Percentiles rank a stretch among this genome's conserved stretches.
Conservation (phyloP, 345 rosid genomes). For the Erysimum cheiranthoides region DNA sequence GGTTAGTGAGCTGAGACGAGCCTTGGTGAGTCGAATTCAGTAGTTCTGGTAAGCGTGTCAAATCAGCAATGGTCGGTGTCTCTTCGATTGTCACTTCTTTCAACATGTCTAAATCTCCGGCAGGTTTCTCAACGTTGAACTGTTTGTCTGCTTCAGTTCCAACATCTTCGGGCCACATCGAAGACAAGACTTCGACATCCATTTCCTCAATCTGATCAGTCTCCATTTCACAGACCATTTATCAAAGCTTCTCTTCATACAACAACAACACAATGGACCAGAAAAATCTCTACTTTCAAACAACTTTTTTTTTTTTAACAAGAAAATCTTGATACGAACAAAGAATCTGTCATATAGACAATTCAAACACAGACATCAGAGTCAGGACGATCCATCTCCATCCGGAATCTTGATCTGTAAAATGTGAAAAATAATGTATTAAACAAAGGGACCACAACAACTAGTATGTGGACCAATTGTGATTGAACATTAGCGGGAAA, state of each 20-base stretch:
- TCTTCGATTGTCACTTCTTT: conserved; percentile 73
- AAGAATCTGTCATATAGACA: conserved; percentile 23
- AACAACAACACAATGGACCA: background rate
- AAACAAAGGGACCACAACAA: background rate
- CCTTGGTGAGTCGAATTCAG: conserved; percentile 71
- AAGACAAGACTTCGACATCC: conserved; percentile 79
- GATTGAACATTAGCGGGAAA: conserved; percentile 35
- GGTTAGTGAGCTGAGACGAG: conserved; percentile 79
- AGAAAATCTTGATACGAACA: conserved; percentile 24
- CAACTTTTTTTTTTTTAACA: background rate
- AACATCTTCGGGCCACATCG: conserved; percentile 98
- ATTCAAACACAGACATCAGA: background rate
- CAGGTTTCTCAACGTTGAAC: conserved; percentile 81
- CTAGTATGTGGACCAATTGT: conserved; percentile 8
- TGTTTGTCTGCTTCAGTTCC: conserved; percentile 73
- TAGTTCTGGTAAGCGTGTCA: conserved; percentile 66
- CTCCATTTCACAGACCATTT: conserved; percentile 68
- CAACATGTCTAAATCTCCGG: conserved; percentile 82
- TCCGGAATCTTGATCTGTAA: conserved; percentile 16
- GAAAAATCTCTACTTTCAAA: background rate
- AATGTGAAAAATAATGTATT: background rate
- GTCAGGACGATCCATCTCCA: background rate
- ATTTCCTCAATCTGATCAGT: conserved; percentile 72
- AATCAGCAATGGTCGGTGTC: conserved; percentile 65
- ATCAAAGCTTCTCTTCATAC: conserved; percentile 35